Conservation (phyloP, 768 basidiomycete genomes). For the Agrocybe pediades region DNA sequence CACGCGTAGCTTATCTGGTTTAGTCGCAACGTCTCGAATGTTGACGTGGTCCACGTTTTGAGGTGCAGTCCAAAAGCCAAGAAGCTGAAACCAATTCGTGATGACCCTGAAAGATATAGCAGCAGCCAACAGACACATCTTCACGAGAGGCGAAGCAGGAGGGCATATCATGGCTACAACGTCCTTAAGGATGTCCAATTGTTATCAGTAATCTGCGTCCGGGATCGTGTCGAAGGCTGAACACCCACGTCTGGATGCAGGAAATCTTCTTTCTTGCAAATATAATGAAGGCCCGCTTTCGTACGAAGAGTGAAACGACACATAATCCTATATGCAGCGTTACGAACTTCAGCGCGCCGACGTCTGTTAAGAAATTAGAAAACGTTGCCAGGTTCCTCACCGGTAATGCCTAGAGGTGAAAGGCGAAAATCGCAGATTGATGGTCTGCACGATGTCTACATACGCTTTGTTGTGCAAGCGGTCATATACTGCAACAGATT, state of each 20-base stretch:
- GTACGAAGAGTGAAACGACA: conserved; percentile 51
- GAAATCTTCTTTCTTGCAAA: conserved; percentile 49
- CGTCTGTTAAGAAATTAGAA: too few relatives aligned
- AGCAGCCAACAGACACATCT: conserved; percentile 14
- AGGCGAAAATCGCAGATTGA: conserved; percentile 46
- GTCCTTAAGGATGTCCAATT: conserved; percentile 17
- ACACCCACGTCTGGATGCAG: conserved; percentile 29
- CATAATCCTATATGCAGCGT: conserved; percentile 33
- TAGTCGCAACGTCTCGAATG: conserved; percentile 3
- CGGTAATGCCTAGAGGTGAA: conserved; percentile 41
- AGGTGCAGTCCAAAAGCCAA: conserved; percentile 27
- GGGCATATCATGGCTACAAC: conserved; percentile 22
- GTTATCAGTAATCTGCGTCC: not conserved
- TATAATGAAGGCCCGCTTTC: conserved; percentile 36
- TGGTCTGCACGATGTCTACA: conserved; percentile 48
- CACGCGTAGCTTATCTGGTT: not conserved
- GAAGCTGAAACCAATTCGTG: conserved; percentile 28
- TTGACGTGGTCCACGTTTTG: conserved; percentile 3
- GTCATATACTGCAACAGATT: conserved; percentile 57
- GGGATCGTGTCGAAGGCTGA: not conserved
- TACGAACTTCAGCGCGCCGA: not conserved
- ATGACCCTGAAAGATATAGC: conserved; percentile 20
- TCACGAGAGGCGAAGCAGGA: conserved; percentile 20
- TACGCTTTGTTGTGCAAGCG: conserved; percentile 33
- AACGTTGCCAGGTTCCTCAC: conserved; percentile 32